Evolutionary conservation across 768 basidiomycete species (phyloP).

Genomic region (Podaxis sp.): DNA sequence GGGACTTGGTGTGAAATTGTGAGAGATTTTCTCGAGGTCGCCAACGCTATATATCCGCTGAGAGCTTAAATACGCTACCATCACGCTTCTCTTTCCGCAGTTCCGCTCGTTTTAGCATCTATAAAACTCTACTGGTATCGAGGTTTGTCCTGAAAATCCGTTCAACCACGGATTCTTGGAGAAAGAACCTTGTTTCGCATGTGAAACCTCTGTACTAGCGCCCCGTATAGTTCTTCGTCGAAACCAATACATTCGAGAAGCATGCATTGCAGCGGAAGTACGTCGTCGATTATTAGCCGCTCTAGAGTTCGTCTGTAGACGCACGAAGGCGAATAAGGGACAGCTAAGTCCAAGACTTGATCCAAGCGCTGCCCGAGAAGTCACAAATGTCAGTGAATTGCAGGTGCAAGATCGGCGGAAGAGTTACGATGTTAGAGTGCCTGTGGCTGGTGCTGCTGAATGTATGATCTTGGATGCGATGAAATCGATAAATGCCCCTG

Average conservation of each 20-base stretch:
- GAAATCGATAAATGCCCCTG: not conserved
- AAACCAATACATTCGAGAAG: not conserved
- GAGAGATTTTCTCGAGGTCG: not conserved
- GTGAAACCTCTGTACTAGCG: not conserved
- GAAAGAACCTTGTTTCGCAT: not conserved
- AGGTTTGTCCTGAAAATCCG: not conserved
- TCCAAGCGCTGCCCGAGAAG: not conserved
- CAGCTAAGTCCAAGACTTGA: not conserved
- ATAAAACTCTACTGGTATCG: not conserved
- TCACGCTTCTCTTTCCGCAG: not conserved
- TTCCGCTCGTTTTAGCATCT: not conserved
- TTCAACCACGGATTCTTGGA: not conserved
- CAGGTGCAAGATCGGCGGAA: not conserved
- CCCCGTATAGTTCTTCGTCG: not conserved
- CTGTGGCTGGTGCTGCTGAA: not conserved
- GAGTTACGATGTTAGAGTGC: not conserved
- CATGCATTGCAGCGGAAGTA: constrained; percentile 1
- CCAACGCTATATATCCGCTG: not conserved
- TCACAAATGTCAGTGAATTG: not conserved
- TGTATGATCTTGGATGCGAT: not conserved
- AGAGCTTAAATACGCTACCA: not conserved
- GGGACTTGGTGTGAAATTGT: not conserved
- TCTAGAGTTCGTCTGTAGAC: not conserved
- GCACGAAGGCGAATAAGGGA: not conserved
- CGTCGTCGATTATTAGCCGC: not conserved